These are phyloP conservation scores for rapeseed (Brassica napus) DNA, from an alignment of 345 rosid species.

Conservation along the genomic window DNA sequence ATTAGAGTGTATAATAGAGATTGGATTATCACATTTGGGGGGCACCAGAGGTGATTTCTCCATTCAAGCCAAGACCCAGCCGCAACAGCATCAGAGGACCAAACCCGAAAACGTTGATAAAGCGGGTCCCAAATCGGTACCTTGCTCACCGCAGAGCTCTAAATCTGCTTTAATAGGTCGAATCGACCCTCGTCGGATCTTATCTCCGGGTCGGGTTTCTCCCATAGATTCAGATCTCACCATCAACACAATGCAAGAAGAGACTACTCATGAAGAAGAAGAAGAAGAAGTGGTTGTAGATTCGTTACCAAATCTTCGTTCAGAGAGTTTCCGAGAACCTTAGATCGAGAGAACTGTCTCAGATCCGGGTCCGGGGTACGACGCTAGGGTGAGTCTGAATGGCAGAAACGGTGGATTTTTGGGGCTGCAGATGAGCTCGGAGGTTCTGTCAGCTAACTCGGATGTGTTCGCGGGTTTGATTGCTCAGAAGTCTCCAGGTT, in stretches of 20 bases:
- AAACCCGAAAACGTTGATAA: conserved; percentile 47
- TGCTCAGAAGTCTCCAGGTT: conserved; percentile 35
- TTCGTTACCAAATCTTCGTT: conserved; percentile 37
- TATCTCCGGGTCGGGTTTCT: conserved; percentile 94
- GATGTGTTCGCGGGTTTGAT: conserved; percentile 61
- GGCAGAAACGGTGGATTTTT: conserved; percentile 69
- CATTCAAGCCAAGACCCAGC: conserved; percentile 26
- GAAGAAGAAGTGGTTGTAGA: conserved; percentile 28
- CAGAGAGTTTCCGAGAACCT: conserved; percentile 46
- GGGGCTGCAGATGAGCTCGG: conserved; percentile 71
- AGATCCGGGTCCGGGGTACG: conserved; percentile 40
- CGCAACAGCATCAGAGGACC: conserved; percentile 29
- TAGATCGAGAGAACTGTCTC: conserved; percentile 34
- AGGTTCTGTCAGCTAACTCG: conserved; percentile 62
- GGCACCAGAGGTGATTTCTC: not conserved
- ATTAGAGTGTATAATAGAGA: not conserved
- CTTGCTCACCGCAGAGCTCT: conserved; percentile 68
- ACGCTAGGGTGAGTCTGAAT: conserved; percentile 71
- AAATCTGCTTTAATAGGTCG: conserved; percentile 68
- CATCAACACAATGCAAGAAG: conserved; percentile 30
- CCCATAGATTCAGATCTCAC: conserved; percentile 74
- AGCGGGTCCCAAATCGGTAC: conserved; percentile 49
- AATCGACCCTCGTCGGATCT: conserved; percentile 87
- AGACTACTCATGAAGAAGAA: conserved; percentile 19
- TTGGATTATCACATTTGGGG: not conserved